Base-by-base conservation (phyloP, 306 rosid genomes). In the Inga laurina region DNA sequence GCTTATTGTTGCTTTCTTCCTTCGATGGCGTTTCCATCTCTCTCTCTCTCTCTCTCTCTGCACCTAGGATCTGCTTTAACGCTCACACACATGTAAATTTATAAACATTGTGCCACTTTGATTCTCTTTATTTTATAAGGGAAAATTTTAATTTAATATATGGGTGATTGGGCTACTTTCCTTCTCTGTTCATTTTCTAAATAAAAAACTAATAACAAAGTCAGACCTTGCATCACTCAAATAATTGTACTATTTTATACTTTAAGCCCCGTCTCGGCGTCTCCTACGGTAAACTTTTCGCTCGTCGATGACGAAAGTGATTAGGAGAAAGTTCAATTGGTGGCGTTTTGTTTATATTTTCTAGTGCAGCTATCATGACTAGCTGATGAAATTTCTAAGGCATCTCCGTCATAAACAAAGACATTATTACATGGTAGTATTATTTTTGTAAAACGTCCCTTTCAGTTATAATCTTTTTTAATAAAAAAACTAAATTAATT, bases 161-260 rank as follows among this genome's bases (percentile, higher is more conserved):
- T 8, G 13, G 49, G 49, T 11, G 49, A 14, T 13, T 5, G 8
- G 6, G 27, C 27, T 10, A 48, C 39, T 51, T 7, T 34, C 27
- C 24, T 57, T 56, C 37, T 10, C 35, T 24, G 22, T 1, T 45
- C 32, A 32, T 73, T 81, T 73, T 87, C 81, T 84, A 84, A 81
- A 74, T 43, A 21, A 51, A 6, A 21, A 69, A 70, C 43, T 3
- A 70, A 41, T n/a, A 41, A 10, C 48, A 13, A 74, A 81, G 82
- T 82, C 85, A 51, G 76, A 84, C 80, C 79, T 87, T 5, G 48
- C 11, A 35, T 35, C 37, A 73, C 59, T 72, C 85, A 8, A 85
- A 85, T 85, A n/a, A 85, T 85, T 81, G 80, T 15, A 48, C 54
- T 35, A 24, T 32, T 46, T 79, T 74, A 72, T 44, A 27, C 30